Conservation (phyloP, 2,329 filamentous ascomycete species). For the Pseudocercospora macadamiae region DNA sequence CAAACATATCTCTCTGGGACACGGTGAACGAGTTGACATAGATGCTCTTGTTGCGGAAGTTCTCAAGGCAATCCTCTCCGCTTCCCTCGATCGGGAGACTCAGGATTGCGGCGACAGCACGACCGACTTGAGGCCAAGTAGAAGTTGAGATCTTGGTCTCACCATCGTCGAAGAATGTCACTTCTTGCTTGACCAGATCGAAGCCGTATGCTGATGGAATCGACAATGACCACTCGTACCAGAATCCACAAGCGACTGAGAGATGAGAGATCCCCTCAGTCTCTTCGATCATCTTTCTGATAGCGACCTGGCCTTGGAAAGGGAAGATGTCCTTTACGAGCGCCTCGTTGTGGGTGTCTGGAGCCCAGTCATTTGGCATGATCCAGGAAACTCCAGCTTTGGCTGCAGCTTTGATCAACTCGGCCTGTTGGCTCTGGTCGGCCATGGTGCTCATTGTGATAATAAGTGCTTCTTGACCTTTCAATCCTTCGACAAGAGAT, state of each 20-base stretch:
- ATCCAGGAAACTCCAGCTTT: slow-evolving; percentile 44
- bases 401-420: slow-evolving; percentile 41
- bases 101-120: slow-evolving; percentile 54
- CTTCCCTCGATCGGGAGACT: slow-evolving; percentile 32
- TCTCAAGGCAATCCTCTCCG: slow-evolving; percentile 14
- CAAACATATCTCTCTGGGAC: slow-evolving; percentile 67
- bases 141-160: slow-evolving; percentile 58
- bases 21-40: slow-evolving; percentile 61
- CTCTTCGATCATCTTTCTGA: slow-evolving; percentile 31
- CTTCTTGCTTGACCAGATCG: slow-evolving; percentile 38
- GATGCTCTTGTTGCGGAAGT: slow-evolving; percentile 54
- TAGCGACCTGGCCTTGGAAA: slow-evolving; percentile 15
- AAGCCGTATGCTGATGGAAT: slow-evolving; percentile 41
- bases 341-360: slow-evolving; percentile 33
- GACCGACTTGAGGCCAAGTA: slow-evolving; percentile 61
- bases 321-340: slow-evolving; percentile 29
- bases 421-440: slow-evolving; percentile 33
- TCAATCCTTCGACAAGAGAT: slow-evolving; percentile 40
- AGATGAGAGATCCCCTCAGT: slow-evolving; percentile 34
- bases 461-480: slow-evolving; percentile 43
- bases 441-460: slow-evolving; percentile 43
- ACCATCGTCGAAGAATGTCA: slow-evolving; percentile 57
- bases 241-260: slow-evolving; percentile 35
- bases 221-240: slow-evolving; percentile 44
- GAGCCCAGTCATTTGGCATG: slow-evolving; percentile 44